A percentile compares a stretch with the other conserved stretches of the same genome.
These are phyloP conservation scores for Penicillium egyptiacum DNA, from an alignment of 495 filamentous ascomycete genomes.

Conservation along the genomic window DNA sequence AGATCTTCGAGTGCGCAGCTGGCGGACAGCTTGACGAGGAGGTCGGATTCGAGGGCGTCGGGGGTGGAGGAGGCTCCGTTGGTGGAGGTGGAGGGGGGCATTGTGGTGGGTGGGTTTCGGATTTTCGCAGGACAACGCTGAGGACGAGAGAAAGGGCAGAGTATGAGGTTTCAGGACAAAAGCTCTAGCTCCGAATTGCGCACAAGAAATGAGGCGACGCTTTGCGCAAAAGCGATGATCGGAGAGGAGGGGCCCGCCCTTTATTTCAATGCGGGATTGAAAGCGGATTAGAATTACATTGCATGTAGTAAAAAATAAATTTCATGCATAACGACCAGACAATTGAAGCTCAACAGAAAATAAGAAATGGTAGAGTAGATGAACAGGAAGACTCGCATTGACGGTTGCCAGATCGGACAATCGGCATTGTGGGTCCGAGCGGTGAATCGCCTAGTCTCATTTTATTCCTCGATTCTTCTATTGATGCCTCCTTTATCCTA, in stretches of 20 bases:
- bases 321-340: neutral
- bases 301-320: constrained; percentile 6
- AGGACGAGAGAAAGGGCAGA: neutral
- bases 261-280: constrained; percentile 7
- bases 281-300: constrained; percentile 14
- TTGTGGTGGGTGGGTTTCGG: constrained; percentile 12
- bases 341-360: constrained; percentile 5
- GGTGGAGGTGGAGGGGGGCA: constrained; percentile 32
- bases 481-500: neutral
- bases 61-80: constrained; percentile 26
- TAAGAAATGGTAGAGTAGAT: neutral
- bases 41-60: constrained; percentile 46
- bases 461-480: neutral
- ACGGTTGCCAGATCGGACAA: constrained; percentile 13
- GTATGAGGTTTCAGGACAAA: neutral
- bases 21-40: constrained; percentile 43
- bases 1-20: constrained; percentile 47
- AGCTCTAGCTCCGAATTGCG: constrained; percentile 3
- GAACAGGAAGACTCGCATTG: constrained; percentile 6
- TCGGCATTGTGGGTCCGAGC: constrained; percentile 16
- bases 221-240: constrained; percentile 4
- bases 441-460: constrained; percentile 6
- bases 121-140: neutral
- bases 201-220: constrained; percentile 1
- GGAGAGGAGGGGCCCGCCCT: constrained; percentile 14